phyloP scores from a whole-genome alignment of 257 asterid species.

The Ehretia macrophylla region DNA sequence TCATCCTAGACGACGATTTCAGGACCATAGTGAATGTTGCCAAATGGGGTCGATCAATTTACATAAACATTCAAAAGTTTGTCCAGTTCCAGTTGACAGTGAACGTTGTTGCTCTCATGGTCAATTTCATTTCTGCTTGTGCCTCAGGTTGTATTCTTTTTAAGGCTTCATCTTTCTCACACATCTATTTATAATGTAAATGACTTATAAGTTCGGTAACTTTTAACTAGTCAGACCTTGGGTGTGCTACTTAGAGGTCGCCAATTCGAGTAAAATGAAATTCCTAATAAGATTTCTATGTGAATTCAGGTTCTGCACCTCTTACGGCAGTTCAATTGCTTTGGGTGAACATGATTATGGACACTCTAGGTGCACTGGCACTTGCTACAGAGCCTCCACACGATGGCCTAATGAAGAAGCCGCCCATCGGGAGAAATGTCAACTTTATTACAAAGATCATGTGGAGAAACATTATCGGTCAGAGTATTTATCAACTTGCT shows the following conservation, averaged over 20 bases:
- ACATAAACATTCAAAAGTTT: conserved; percentile 78
- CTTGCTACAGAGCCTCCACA: conserved; percentile 83
- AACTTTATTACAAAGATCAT: conserved; percentile 56
- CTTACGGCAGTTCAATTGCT: conserved; percentile 77
- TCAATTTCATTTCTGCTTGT: conserved; percentile 68
- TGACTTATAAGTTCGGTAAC: too few species aligned
- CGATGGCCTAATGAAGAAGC: conserved; percentile 63
- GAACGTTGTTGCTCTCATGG: conserved; percentile 62
- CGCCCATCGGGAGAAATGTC: conserved; percentile 58
- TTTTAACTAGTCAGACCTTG: too few species aligned
- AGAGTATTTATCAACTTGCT: conserved; percentile 59
- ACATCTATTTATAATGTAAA: too few species aligned
- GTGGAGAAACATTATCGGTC: conserved; percentile 86
- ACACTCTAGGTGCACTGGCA: conserved; percentile 80
- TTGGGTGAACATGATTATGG: conserved; percentile 97
- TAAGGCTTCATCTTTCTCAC: background rate
- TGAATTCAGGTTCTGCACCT: conserved; percentile 67
- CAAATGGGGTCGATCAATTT: conserved; percentile 81
- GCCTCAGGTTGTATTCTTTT: conserved; percentile 37
- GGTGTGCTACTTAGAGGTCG: too few species aligned
- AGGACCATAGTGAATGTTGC: conserved; percentile 64
- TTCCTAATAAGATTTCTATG: too few species aligned
- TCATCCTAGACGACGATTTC: conserved; percentile 72
- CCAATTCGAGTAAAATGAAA: too few species aligned
- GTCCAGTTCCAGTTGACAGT: conserved; percentile 84